Conservation (phyloP, 1,284 basidiomycete species). For the Athelia sp. region DNA sequence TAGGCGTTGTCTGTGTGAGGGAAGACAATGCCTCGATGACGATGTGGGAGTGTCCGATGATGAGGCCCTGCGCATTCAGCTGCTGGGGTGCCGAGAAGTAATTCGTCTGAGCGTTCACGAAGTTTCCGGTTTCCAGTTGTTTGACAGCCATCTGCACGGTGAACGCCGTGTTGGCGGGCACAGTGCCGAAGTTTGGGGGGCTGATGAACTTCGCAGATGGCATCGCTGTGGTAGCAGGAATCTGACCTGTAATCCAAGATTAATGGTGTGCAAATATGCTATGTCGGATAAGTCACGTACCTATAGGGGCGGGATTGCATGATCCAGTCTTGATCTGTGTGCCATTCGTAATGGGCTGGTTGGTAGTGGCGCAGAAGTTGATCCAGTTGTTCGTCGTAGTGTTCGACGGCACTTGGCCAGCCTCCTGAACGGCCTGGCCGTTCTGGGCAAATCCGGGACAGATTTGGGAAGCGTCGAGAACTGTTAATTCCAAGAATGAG, state of each 20-base stretch:
- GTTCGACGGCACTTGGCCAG: slow-evolving; percentile 40
- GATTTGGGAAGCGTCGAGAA: slow-evolving; percentile 37
- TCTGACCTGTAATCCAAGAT: slow-evolving; percentile 10
- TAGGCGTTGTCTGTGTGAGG: slow-evolving; percentile 46
- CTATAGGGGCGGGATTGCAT: slow-evolving; percentile 54
- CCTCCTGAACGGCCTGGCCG: slow-evolving; percentile 37
- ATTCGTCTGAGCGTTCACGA: slow-evolving; percentile 48
- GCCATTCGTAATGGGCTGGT: slow-evolving; percentile 36
- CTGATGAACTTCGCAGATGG: slow-evolving; percentile 37
- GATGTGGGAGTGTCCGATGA: slow-evolving; percentile 62
- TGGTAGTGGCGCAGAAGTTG: slow-evolving; percentile 35
- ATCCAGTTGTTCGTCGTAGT: slow-evolving; percentile 56
- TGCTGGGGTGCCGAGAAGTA: slow-evolving; percentile 57
- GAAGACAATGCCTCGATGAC: slow-evolving; percentile 54
- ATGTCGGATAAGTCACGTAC: slow-evolving; percentile 25
- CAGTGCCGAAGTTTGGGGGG: slow-evolving; percentile 38
- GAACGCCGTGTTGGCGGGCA: slow-evolving; percentile 43
- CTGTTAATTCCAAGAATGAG: slow-evolving; percentile 12
- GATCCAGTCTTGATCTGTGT: slow-evolving; percentile 41
- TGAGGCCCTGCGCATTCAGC: slow-evolving; percentile 48
- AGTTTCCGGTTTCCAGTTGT: slow-evolving; percentile 42
- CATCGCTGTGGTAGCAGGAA: slow-evolving; percentile 31
- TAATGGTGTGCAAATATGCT: slow-evolving; percentile 2
- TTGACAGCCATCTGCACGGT: slow-evolving; percentile 40
- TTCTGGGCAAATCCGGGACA: slow-evolving; percentile 35